phyloP scores from a whole-genome alignment of 2,329 filamentous ascomycete species.

The Knufia fluminis region DNA sequence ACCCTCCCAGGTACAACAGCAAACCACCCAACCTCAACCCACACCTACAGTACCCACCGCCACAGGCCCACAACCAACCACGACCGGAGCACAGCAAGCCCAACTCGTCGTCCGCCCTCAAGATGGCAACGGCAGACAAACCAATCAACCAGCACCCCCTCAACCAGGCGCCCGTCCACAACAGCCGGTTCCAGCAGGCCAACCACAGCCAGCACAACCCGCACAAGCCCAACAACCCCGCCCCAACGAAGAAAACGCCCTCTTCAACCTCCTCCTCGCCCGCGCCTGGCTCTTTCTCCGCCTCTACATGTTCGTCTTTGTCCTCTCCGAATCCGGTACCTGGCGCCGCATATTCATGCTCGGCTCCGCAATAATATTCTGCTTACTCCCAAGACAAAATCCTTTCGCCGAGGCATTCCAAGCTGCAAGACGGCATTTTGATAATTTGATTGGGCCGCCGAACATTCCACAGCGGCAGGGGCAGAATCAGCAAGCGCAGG shows the following conservation, averaged over 20 bases:
- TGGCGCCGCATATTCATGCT: conserved; percentile 37
- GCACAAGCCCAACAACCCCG: neutral
- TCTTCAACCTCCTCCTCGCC: conserved; percentile 33
- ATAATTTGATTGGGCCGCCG: conserved; percentile 29
- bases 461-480: conserved; percentile 2
- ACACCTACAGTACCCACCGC: conserved; percentile 5
- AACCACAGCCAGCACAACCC: too few relatives aligned
- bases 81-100: neutral
- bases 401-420: conserved; percentile 30
- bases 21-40: neutral
- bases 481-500: neutral
- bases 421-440: conserved; percentile 36
- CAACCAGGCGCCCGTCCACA: conserved; percentile 8
- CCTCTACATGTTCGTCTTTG: conserved; percentile 49
- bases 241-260: conserved; percentile 22
- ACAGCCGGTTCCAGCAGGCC: neutral
- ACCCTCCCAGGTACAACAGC: neutral
- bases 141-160: neutral
- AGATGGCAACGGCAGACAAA: neutral
- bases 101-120: conserved; percentile 1
- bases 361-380: conserved; percentile 28
- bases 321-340: conserved; percentile 44
- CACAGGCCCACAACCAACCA: neutral
- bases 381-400: conserved; percentile 34
- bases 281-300: conserved; percentile 51